These are phyloP conservation scores for Raddia guianensis DNA, from an alignment of 176 grass and related monocot genomes.

Conservation along the genomic window DNA sequence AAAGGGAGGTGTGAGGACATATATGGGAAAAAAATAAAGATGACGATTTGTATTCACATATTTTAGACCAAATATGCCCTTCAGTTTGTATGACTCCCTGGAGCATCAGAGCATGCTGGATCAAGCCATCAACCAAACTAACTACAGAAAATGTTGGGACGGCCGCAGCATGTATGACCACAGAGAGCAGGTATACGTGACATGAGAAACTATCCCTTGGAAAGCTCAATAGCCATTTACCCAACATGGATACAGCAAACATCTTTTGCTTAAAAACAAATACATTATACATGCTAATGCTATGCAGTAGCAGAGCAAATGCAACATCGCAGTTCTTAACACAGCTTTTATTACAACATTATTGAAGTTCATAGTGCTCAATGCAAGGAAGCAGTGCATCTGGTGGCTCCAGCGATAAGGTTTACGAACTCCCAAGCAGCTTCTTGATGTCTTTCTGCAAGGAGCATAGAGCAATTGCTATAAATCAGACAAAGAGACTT, in stretches of 20 bases:
- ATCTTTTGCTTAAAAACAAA: conserved; percentile 6
- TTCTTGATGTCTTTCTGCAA: conserved; percentile 93
- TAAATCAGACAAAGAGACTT: not conserved
- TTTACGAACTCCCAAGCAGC: conserved; percentile 55
- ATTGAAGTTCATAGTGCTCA: conserved; percentile 21
- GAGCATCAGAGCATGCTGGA: not conserved
- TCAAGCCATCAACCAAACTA: not conserved
- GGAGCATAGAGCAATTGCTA: not conserved
- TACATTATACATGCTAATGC: conserved; percentile 12
- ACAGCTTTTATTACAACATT: conserved; percentile 45
- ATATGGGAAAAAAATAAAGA: not conserved
- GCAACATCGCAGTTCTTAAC: conserved; percentile 24
- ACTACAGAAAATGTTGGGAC: not conserved
- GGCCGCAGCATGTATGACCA: not conserved
- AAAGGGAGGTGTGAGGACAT: not conserved
- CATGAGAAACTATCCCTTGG: not conserved
- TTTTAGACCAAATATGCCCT: not conserved
- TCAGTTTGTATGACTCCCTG: not conserved
- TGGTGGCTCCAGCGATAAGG: not conserved
- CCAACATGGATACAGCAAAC: not conserved
- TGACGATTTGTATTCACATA: not conserved
- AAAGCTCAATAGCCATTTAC: not conserved
- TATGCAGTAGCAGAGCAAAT: conserved; percentile 12
- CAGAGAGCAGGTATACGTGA: not conserved
- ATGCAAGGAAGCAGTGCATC: conserved; percentile 26